A percentile compares a stretch with the other conserved stretches of the same genome.
Conservation (phyloP, 768 basidiomycete species). For the Pholiota conissans region DNA sequence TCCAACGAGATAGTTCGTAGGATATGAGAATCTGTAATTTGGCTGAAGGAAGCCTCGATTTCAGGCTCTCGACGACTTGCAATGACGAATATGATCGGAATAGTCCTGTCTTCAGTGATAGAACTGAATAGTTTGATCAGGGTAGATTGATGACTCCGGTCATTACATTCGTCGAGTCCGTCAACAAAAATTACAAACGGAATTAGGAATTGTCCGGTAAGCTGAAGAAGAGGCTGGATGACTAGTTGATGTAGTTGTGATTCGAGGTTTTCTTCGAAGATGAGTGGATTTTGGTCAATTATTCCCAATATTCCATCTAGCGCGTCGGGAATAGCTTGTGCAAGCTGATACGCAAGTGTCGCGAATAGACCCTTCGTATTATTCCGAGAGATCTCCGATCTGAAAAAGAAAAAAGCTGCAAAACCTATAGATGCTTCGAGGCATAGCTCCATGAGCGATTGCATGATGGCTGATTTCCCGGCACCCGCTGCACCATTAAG, state of each 20-base stretch:
- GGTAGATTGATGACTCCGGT: neutral
- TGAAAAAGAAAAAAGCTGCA: neutral
- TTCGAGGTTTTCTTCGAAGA: no score
- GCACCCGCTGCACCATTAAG: neutral
- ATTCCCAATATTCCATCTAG: no score
- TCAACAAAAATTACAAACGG: neutral
- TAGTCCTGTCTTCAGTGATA: neutral
- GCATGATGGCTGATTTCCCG: slow-evolving; percentile 2
- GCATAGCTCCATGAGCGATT: neutral
- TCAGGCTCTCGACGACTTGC: neutral
- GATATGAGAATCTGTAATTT: no score
- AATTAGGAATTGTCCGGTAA: neutral
- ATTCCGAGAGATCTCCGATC: neutral
- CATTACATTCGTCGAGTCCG: slow-evolving; percentile 1
- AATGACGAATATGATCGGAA: neutral
- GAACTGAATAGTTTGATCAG: neutral
- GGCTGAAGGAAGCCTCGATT: neutral
- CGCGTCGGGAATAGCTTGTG: neutral
- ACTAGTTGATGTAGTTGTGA: no score
- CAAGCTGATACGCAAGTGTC: neutral
- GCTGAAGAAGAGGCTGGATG: neutral
- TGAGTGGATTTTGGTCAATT: no score
- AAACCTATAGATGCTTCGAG: neutral
- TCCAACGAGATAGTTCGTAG: neutral
- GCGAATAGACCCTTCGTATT: neutral